Conservation (phyloP, 345 rosid species). For the Murraya paniculata region DNA sequence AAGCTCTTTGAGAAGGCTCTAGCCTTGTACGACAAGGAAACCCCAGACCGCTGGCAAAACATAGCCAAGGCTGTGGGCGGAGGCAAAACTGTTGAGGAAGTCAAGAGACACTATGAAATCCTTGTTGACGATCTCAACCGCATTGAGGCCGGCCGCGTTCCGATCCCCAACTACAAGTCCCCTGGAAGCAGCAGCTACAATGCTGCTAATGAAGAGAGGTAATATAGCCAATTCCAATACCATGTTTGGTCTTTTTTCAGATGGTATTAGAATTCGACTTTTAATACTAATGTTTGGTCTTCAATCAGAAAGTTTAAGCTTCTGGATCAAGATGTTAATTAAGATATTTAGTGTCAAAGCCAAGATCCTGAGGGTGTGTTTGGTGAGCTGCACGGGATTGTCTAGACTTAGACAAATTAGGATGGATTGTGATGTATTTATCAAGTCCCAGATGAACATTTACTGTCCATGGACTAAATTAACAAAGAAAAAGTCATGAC, state of each 20-base stretch:
- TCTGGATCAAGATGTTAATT: neutral
- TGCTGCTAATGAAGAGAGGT: constrained; percentile 25
- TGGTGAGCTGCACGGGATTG: neutral
- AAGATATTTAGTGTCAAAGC: neutral
- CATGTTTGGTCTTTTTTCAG: neutral
- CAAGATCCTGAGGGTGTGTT: neutral
- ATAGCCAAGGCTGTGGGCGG: constrained; percentile 54
- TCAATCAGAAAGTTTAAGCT: neutral
- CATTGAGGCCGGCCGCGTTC: constrained; percentile 55
- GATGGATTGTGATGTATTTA: too few species aligned
- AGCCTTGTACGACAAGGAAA: constrained; percentile 49
- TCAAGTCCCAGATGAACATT: neutral
- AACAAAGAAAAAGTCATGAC: neutral
- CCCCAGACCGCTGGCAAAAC: constrained; percentile 56
- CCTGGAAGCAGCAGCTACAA: neutral
- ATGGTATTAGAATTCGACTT: neutral
- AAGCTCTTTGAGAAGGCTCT: constrained; percentile 52
- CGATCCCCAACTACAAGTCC: constrained; percentile 48
- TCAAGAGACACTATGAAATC: constrained; percentile 41
- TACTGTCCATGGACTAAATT: neutral
- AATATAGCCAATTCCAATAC: neutral
- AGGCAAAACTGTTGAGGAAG: constrained; percentile 48
- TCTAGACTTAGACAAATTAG: neutral
- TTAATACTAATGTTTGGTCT: neutral
- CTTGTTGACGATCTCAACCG: constrained; percentile 43